Base-by-base conservation (phyloP, 1,284 basidiomycete species). In the Cutaneotrichosporon spelunceum region DNA sequence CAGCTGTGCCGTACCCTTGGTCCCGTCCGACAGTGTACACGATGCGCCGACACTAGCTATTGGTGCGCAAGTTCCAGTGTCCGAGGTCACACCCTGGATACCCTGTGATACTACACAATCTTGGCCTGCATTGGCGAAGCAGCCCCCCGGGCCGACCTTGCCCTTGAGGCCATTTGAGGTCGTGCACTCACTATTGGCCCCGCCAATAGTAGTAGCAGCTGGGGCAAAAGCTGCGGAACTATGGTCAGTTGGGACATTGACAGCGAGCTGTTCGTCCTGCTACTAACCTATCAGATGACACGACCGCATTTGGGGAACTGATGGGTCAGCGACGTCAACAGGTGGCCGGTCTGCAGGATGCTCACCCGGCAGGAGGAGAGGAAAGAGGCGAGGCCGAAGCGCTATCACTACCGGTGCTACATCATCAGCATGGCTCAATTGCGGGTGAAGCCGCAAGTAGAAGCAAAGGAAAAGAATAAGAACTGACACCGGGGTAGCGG, bases 111-210 rank as follows among this genome's bases (percentile, higher is more conserved):
- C 48, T 7, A 27, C n/a, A 19, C 48, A 50, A 10, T n/a, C 26
- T 27, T 50, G 48, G 19, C 48, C 21, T 10, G 26, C 8, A 10
- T 29, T 29, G 4, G 48, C 48, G 6, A 50, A 16, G 16, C 48
- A 50, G 11, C 24, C 48, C 26, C 48, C 48, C 2, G 11, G 0
- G 11, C 19, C 19, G 27, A 29, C 7, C 23, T 24, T 26, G 27
- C 48, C 48, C 48, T 50, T 27, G 48, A 50, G 48, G 16, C 27
- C 27, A 16, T n/a, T 30, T 11, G 48, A 50, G 27, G 48, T 50
- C 2, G 48, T 50, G 19, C 48, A 50, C 9, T 16, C 27, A 1
- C 27, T 29, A 27, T 19, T 29, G 27, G 8, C 48, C 8, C 4
- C 45, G 45, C 11, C 45, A 4, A 23, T 47, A 10, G 7, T 23